Base-by-base conservation (phyloP, 2,329 filamentous ascomycete genomes). In the Neofusicoccum parvum region DNA sequence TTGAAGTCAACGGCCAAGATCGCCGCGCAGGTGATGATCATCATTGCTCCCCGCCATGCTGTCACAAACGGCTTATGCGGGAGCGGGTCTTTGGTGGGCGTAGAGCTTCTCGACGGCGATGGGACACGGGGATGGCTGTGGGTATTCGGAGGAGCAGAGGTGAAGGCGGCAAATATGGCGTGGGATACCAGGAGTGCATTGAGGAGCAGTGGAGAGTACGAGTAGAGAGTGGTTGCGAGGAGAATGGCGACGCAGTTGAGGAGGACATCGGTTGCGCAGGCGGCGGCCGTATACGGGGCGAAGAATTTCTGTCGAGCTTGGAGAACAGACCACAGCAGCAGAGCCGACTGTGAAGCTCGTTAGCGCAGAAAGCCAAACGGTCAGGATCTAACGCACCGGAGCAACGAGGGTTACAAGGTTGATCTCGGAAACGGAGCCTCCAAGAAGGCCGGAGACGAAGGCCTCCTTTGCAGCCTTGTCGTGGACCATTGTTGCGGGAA, bases 1-100 rank as follows among this genome's bases (percentile, higher is more conserved):
- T 85, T 88, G 76, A 99, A 99, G 79, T 99, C 95, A 60, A 99
- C 95, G 15, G 95, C 95, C n/a, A 99, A 85, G 70, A 99, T 98
- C 62, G 92, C 92, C 51, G 95, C 80, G 73, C 92, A 96, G 7
- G 95, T 99, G 69, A 91, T 85, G 59, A 96, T 85, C 84, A 99
- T 88, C 93, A 99, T 96, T 58, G 88, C 87, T 2, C 92, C 94
- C 63, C 95, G 89, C 74, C 97, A 99, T 36, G 88, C 90, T 3
- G 95, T 98, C 68, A 99, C 83, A 80, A 97, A 98, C 0, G 95
- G 92, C 79, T 96, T 96, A 68, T 91, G 86, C 0, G 94, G 92
- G 15, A 97, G 81, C 23, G 81, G 80, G 67, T 85, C 82, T 39
- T 70, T 72, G 17, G 65, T 49, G 15, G 67, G 68, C 36, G 20